Evolutionary conservation across 768 basidiomycete species (phyloP), one percentile per base, ranked within the genome.

Genomic region (Agrocybe praecox): DNA sequence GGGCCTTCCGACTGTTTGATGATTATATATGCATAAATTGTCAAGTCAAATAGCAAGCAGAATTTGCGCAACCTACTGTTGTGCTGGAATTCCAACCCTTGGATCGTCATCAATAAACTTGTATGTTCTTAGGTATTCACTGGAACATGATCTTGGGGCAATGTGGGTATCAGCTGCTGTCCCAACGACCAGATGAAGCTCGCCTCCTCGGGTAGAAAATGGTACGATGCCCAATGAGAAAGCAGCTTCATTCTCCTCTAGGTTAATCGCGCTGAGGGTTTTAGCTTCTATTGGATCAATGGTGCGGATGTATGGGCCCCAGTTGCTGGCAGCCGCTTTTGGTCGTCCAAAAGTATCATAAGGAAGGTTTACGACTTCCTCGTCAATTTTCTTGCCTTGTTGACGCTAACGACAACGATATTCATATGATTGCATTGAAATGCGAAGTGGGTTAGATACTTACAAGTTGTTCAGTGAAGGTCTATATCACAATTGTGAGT

Each of bases 231-330:
- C 92, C 18, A 97, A 72, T 2, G 92, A 97, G 69, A 98, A 99
- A 0, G 96, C 97, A 1, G 93, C 88, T 71, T 99, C 97, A 68
- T 98, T 97, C 67, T 90, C 85, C 59, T 97, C 96, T 19, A 98
- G 76, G 36, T 88, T 86, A 40, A 96, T 72, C 34, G 87, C 72
- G 24, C 77, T 78, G n/a, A 96, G 72, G 0, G 90, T 93, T 64
- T 81, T 85, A 7, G 84, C 81, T 72, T 93, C 85, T 2, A 96
- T 73, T 10, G 97, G 94, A 68, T 98, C 94, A 44, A 98, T 84
- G 26, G 98, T 88, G 15, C 96, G 86, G 57, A 99, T 87, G 64
- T 92, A 90, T 4, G 95, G 96, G 1, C 89, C 97, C 97, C 97
- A 99, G 19, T 88, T 89, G 10, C 97, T 96, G 4, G 91, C 88